Evolutionary conservation across 352 stramenopile species (phyloP), one percentile per base, ranked within the genome.

Genomic region (Pythium plurisporium): DNA sequence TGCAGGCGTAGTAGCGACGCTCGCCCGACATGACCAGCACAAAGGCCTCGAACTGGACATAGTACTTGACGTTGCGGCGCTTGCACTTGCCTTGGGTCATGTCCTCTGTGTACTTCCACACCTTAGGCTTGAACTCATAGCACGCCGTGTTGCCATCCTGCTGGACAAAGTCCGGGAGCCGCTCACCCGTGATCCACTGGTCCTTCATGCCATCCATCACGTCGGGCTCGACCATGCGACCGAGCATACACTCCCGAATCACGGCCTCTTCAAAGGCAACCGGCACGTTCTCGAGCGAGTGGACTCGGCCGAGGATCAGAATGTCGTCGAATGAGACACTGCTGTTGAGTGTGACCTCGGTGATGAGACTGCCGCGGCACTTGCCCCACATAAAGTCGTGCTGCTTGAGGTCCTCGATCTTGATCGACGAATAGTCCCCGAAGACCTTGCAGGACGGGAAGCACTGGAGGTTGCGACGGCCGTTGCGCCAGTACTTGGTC

Each of bases 301-400:
- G 84, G 25, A 94, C 82, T 29, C 84, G 84, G 8, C 79, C 81
- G 12, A 94, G 64, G 55, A 94, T 68, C 45, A 92, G 55, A 27
- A 94, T 73, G 58, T 94, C 79, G 63, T 92, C 80, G 41, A 91
- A 91, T 8, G 78, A 74, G 46, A 88, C 73, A 67, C 75, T 89
- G 67, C 74, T 89, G 67, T 91, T 92, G 42, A 94, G 73, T 42
- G 81, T 87, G 19, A 94, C 79, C 59, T 94, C 84, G 0, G 82
- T 87, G 22, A 91, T 79, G 30, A 94, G 62, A 58, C 77, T 90
- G 55, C 84, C 84, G 23, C 84, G 79, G 60, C 84, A 94, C 68
- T 94, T 94, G 70, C 84, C 84, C 84, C 84, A 94, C 84, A 94
- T 94, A 46, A 94, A 94, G 59, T 94, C 84, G 60, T 94, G 84